These are phyloP conservation scores for Nemania bipapillata DNA, from an alignment of 2,329 filamentous ascomycete genomes.

Conservation along the genomic window DNA sequence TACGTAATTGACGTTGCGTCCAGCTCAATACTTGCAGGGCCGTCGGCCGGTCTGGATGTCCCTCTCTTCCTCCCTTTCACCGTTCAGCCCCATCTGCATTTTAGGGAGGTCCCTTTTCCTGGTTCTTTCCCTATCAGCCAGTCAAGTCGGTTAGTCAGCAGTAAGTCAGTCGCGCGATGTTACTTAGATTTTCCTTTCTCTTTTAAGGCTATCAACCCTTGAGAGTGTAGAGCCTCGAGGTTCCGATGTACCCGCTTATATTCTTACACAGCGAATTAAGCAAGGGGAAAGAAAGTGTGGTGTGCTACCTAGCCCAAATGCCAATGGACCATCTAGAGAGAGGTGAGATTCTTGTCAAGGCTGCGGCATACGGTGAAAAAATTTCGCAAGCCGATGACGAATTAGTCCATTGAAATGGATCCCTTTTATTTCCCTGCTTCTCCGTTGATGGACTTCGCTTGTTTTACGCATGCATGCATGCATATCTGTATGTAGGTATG, in stretches of 20 bases:
- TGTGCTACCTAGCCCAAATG: background rate
- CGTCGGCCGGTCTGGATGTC: slow-evolving; percentile 32
- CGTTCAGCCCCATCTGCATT: slow-evolving; percentile 26
- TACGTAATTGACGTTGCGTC: slow-evolving; percentile 15
- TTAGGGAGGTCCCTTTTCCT: slow-evolving; percentile 5
- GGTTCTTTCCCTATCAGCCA: background rate
- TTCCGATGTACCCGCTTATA: background rate
- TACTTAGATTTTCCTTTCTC: background rate
- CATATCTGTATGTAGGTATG: slow-evolving; percentile 17
- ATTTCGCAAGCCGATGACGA: background rate
- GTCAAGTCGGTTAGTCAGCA: background rate
- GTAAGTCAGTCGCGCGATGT: slow-evolving; percentile 3
- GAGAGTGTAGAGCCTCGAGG: background rate
- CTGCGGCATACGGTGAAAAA: background rate
- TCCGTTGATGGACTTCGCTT: slow-evolving; percentile 4
- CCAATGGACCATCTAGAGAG: background rate
- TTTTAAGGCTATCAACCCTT: background rate
- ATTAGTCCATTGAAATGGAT: background rate
- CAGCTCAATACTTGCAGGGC: slow-evolving; percentile 12
- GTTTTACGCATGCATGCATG: slow-evolving; percentile 5
- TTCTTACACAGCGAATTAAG: background rate
- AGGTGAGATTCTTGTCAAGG: background rate
- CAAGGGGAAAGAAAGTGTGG: background rate
- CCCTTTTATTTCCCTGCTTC: background rate
- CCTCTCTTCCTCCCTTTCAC: background rate